phyloP scores from a whole-genome alignment of 2,329 filamentous ascomycete species.

The Emericellopsis cladophorae region DNA sequence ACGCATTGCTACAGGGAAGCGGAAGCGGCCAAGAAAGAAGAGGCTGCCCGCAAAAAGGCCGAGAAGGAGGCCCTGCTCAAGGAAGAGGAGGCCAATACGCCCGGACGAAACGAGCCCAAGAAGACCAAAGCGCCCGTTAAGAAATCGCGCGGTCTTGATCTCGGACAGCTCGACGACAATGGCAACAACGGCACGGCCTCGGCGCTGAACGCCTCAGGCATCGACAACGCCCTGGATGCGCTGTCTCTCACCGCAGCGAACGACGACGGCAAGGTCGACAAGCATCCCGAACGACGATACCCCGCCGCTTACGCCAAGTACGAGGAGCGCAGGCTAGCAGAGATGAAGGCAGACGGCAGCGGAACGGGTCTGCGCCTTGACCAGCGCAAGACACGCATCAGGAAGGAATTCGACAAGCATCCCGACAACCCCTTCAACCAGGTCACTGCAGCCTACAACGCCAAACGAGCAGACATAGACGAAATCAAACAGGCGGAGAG shows the following conservation, averaged over 20 bases:
- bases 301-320: constrained; percentile 76
- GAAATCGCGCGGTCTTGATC: constrained; percentile 60
- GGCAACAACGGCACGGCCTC: constrained; percentile 24
- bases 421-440: constrained; percentile 95
- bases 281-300: constrained; percentile 77
- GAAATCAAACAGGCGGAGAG: constrained; percentile 54
- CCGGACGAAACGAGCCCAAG: constrained; percentile 48
- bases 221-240: constrained; percentile 88
- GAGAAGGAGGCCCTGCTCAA: constrained; percentile 74
- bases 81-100: constrained; percentile 63
- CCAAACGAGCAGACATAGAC: constrained; percentile 62
- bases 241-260: constrained; percentile 49
- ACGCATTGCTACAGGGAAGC: constrained; percentile 15
- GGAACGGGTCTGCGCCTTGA: constrained; percentile 62
- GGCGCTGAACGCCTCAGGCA: constrained; percentile 69
- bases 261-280: constrained; percentile 62
- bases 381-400: constrained; percentile 72
- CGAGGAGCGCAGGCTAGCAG: constrained; percentile 67
- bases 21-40: constrained; percentile 55
- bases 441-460: constrained; percentile 62
- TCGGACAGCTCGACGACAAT: constrained; percentile 59
- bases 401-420: constrained; percentile 90
- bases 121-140: constrained; percentile 56
- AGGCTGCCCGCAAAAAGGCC: constrained; percentile 83
- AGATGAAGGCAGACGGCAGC: constrained; percentile 74